Evolutionary conservation across 108 stramenopile genomes (phyloP).

Genomic region (Fragilaria radians): DNA sequence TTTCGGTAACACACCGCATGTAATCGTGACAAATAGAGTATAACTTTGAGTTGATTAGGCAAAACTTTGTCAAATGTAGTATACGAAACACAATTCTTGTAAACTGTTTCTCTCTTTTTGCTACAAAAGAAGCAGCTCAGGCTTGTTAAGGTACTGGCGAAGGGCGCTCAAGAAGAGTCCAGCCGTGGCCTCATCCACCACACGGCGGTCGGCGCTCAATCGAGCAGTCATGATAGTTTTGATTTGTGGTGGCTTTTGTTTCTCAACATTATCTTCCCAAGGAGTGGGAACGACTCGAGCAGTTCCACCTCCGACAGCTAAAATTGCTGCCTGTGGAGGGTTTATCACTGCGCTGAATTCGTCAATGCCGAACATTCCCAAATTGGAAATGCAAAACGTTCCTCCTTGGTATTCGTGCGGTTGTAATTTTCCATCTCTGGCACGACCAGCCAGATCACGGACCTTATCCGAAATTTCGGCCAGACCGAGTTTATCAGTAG

Average conservation of each 20-base stretch:
- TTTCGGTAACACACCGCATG: no score
- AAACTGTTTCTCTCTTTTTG: not conserved
- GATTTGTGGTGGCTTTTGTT: slow-evolving; percentile 28
- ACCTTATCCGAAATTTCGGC: slow-evolving; percentile 79
- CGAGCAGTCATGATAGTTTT: slow-evolving; percentile 89
- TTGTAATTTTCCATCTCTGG: slow-evolving; percentile 73
- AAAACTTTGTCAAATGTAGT: no score
- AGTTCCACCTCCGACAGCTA: slow-evolving; percentile 94
- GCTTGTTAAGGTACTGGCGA: slow-evolving; percentile 87
- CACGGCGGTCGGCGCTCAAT: slow-evolving; percentile 94
- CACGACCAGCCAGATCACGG: slow-evolving; percentile 78
- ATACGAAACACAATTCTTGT: no score
- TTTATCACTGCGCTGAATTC: slow-evolving; percentile 98
- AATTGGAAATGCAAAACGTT: slow-evolving; percentile 93
- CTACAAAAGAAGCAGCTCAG: slow-evolving; percentile 51
- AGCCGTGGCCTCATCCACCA: slow-evolving; percentile 95
- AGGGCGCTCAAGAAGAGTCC: slow-evolving; percentile 90
- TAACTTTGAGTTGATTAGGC: no score
- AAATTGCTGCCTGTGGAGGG: slow-evolving; percentile 96
- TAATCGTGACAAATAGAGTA: no score
- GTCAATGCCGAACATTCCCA: slow-evolving; percentile 98
- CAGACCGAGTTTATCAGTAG: slow-evolving; percentile 76
- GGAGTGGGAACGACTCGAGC: slow-evolving; percentile 73
- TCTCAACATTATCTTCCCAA: slow-evolving; percentile 48
- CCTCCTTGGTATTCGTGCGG: slow-evolving; percentile 96